phyloP scores from a whole-genome alignment of 1,139 yeast species.

The Hemisphaericaspora lyxosophila region DNA sequence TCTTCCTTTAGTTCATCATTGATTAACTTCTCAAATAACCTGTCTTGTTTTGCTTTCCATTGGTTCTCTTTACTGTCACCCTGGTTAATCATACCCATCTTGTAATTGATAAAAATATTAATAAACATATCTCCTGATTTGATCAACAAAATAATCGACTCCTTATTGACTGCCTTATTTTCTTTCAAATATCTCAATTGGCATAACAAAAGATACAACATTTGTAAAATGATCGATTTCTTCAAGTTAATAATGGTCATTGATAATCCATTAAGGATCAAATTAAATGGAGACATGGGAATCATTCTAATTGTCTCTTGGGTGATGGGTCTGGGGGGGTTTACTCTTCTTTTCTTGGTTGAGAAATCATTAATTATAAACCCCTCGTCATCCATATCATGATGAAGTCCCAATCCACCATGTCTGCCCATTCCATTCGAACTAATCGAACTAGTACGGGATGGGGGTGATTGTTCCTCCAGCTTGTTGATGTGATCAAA shows the following conservation, averaged over 20 bases:
- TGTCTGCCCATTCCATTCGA: conserved; percentile 13
- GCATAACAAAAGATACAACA: conserved; percentile 45
- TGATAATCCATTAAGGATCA: conserved; percentile 46
- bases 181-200: conserved; percentile 28
- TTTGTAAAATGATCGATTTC: conserved; percentile 44
- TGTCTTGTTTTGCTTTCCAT: conserved; percentile 33
- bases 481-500: conserved; percentile 33
- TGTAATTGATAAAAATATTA: conserved; percentile 40
- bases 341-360: conserved; percentile 35
- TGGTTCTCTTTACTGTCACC: conserved; percentile 13
- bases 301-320: conserved; percentile 24
- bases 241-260: conserved; percentile 47
- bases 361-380: conserved; percentile 49
- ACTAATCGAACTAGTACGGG: conserved; percentile 16
- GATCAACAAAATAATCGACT: conserved; percentile 27
- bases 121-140: conserved; percentile 38
- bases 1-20: conserved; percentile 44
- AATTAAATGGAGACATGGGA: conserved; percentile 45
- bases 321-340: conserved; percentile 8
- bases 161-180: conserved; percentile 24
- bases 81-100: conserved; percentile 10
- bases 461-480: not conserved
- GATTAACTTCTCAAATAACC: conserved; percentile 37
- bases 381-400: conserved; percentile 46
- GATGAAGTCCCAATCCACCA: conserved; percentile 30